Evolutionary conservation across 306 rosid species (phyloP), one percentile per base, ranked within the genome.

Genomic region (Quercus bicolor): DNA sequence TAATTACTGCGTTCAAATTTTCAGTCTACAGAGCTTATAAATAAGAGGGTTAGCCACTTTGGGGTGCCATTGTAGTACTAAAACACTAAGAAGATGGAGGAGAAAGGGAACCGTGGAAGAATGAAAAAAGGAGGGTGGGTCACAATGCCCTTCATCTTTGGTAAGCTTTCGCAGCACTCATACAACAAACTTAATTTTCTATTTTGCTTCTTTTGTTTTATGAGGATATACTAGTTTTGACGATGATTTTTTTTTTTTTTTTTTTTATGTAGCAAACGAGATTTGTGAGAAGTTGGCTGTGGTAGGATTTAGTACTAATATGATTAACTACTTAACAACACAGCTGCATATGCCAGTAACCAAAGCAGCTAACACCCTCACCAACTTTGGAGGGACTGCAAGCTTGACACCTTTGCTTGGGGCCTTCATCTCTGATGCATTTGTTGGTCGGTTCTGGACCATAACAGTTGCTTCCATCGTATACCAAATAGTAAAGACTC

Each of bases 81-180:
- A 26, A 80, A 64, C 34, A 72, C 24, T 4, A 84, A 11, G 4
- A 85, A 76, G 16, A 84, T 84, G 92, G 90, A 85, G 84, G 60
- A 85, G 77, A 73, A 70, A 57, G 80, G 72, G 6, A 79, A 78
- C 19, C 89, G 56, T 68, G 81, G 28, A 20, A 70, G 61, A 68
- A 90, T 90, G 77, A 83, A 82, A 64, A 90, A 84, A 64, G 99
- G 98, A 78, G 99, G 99, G 65, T 80, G 90, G 24, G 60, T 89
- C 81, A 89, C 99, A 19, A 95, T 95, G 99, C 98, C 99, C 70
- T 95, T 95, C 88, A 93, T 95, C 79, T 93, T 95, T 56, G 95
- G 99, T 95, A 88, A 81, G 82, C 60, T 33, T 82, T 45, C n/a
- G 8, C 40, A 6, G 2, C 10, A 31, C 2, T n/a, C 26, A 4